Base-by-base conservation (phyloP, 108 stramenopile genomes). In the Skeletonema marinoi region DNA sequence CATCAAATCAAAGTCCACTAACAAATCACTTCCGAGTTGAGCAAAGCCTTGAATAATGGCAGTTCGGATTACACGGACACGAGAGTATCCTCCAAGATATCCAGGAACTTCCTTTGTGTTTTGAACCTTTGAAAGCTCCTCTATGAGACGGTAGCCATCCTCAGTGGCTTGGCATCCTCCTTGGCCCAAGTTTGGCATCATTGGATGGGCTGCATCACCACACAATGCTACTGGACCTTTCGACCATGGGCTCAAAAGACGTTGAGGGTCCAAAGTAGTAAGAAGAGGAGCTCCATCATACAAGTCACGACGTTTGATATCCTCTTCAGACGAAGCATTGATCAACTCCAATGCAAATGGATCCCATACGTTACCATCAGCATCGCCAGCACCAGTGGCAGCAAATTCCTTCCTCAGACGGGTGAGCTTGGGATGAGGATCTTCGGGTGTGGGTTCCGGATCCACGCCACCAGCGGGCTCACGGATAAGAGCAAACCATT, bases 161-260 rank as follows among this genome's bases (percentile, higher is more conserved):
- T 98, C 97, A 16, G 96, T 97, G 13, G 96, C 91, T 83, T 98
- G 97, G 77, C 98, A 98, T 35, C 97, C 98, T 2, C 98, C 98
- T 78, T 98, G 98, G 30, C 95, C 95, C 30, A 96, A 81, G 70
- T 96, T 96, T 54, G 87, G 86, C 95, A 96, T 96, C 95, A 96
- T 96, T 14, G 98, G 97, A 90, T 98, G 98, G 35, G 91, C 92
- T 6, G 98, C 97, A 74, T 98, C 98, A 38, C 98, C 98, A 72
- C 97, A 96, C 35, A 98, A 73, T 17, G 95, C 93, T 11, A 97
- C 96, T 29, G 82, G 92, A 31, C 97, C 97, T 68, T 89, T 86
- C 10, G 93, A 86, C 98, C 98, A 98, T 38, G 90, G 88, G 65
- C 83, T 86, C 29, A 86, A 65, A 25, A 88, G 56, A 8, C 88